Base-by-base conservation (phyloP, 352 stramenopile genomes). In the Globisporangium ultimum region DNA sequence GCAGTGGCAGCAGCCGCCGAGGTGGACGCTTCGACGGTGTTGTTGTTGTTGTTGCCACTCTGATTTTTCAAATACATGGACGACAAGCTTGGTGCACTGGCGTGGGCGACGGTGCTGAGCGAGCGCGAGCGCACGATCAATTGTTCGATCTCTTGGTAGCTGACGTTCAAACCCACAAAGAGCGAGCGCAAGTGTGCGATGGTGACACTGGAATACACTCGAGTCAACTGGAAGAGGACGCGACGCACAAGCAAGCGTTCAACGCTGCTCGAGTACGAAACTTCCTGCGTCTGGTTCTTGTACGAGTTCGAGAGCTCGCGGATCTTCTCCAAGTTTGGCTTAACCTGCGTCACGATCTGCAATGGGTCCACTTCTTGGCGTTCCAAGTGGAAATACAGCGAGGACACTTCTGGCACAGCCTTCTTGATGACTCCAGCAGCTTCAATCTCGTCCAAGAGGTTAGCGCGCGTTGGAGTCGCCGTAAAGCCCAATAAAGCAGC, bases 401-500 rank as follows among this genome's bases (percentile, higher is more conserved):
- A 61, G 24, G 64, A 71, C n/a, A 89, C 72, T 20, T 88, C 63
- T 38, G 74, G 64, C 6, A 74, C 69, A 14, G 87, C 84, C 51
- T 86, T 77, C 12, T 72, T 56, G 2, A 95, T 67, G 36, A 95
- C 70, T n/a, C 76, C 85, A 48, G 85, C 71, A 22, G 78, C 66
- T 24, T 81, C 71, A 55, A 98, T 91, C 63, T 98, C 95, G 18
- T 91, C 78, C 7, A 98, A 74, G 48, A 98, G 74, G 32, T 96
- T 93, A 58, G 90, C 86, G 50, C 96, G 87, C 42, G 90, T 97
- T 0, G 96, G 93, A 17, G 79, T 87, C 13, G 70, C 88, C 57
- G 67, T 75, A 74, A 75, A 98, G 51, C 94, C 94, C 14, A 99
- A 70, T 15, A 99, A 72, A 13, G 87, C 84, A n/a, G 96, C 94